These are phyloP conservation scores for Primulina eburnea DNA, from an alignment of 257 asterid species.

Conservation along the genomic window DNA sequence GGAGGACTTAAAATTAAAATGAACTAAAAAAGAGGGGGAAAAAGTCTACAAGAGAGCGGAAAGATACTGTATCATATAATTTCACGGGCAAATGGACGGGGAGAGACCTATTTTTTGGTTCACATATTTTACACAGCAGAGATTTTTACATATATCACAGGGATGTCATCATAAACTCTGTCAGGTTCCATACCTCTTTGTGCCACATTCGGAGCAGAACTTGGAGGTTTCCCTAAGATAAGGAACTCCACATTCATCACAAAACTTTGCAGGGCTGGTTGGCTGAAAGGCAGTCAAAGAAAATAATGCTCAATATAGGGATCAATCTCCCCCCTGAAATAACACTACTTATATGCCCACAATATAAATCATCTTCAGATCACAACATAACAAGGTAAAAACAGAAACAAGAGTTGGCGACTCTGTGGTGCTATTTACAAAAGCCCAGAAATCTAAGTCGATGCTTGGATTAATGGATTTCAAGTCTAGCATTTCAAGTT, in stretches of 20 bases:
- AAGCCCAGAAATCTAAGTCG: neutral
- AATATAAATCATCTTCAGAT: neutral
- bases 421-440: neutral
- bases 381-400: conserved; percentile 1
- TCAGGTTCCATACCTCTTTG: conserved; percentile 75
- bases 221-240: conserved; percentile 80
- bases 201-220: conserved; percentile 91
- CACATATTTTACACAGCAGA: neutral
- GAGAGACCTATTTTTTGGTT: neutral
- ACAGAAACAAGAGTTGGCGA: neutral
- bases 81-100: neutral
- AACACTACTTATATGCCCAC: neutral
- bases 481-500: neutral
- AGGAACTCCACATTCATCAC: conserved; percentile 88
- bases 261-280: conserved; percentile 81
- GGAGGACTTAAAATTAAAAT: neutral
- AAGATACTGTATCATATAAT: neutral
- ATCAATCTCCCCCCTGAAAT: conserved; percentile 2
- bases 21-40: too few relatives aligned
- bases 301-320: neutral
- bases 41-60: neutral
- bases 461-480: neutral
- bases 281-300: conserved; percentile 40
- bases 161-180: neutral
- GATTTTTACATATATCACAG: neutral